Conservation (phyloP, 345 rosid genomes). For the Mercurialis annua region DNA sequence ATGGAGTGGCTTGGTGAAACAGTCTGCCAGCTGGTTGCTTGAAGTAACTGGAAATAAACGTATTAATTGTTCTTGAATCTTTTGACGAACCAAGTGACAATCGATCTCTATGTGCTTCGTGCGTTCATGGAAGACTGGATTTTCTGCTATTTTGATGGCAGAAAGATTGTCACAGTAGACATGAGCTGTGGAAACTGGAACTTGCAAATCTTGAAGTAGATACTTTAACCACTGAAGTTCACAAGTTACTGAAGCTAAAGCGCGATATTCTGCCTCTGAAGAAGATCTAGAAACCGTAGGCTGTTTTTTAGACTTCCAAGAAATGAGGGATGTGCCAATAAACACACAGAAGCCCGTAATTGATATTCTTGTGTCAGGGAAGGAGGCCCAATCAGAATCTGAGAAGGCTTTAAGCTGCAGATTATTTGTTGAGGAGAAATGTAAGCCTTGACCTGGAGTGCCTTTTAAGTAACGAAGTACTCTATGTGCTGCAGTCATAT, state of each 20-base stretch:
- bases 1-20: background rate
- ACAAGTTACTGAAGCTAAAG: background rate
- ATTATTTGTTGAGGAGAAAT: background rate
- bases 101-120: no score
- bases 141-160: background rate
- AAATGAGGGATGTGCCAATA: background rate
- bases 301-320: background rate
- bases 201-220: background rate
- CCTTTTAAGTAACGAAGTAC: background rate
- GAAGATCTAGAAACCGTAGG: background rate
- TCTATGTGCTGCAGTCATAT: background rate
- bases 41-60: background rate
- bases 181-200: background rate
- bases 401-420: background rate
- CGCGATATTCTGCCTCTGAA: background rate
- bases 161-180: background rate
- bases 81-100: no score
- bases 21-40: background rate
- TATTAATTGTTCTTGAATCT: background rate
- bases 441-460: background rate
- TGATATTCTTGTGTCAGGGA: background rate
- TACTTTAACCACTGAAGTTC: background rate
- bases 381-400: background rate
- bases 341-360: background rate
- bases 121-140: background rate